A percentile compares a stretch with the other conserved stretches of the same genome.
phyloP scores from a whole-genome alignment of 2,329 filamentous ascomycete species.

The Cyphellophora europaea region DNA sequence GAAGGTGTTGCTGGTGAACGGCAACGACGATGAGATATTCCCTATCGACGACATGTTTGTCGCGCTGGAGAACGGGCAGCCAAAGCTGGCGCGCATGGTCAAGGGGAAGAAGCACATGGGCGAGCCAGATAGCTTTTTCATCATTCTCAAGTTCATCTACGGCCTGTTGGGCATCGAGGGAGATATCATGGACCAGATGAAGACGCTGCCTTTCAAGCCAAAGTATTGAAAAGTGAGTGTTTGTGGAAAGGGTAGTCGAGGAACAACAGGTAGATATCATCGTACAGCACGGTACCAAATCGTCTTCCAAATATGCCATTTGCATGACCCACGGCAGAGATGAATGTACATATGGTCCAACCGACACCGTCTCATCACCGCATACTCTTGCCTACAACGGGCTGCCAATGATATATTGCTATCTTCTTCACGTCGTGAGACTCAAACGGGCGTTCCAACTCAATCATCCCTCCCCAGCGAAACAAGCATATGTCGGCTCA shows the following conservation, averaged over 20 bases:
- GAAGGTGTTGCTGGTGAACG: conserved; percentile 47
- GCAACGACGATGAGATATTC: conserved; percentile 52
- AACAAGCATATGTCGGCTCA: too few species aligned
- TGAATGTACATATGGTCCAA: neutral
- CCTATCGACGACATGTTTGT: conserved; percentile 52
- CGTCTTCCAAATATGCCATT: neutral
- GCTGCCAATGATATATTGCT: too few species aligned
- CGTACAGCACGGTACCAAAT: conserved; percentile 1
- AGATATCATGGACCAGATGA: conserved; percentile 19
- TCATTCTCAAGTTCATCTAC: conserved; percentile 30
- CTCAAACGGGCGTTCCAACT: too few species aligned
- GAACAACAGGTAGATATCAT: neutral
- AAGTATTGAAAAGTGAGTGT: conserved; percentile 18
- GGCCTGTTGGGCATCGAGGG: conserved; percentile 17
- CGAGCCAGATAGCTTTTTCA: conserved; percentile 43
- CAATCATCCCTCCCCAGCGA: too few species aligned
- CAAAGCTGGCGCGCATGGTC: conserved; percentile 50
- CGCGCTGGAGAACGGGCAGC: conserved; percentile 41
- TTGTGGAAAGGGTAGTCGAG: neutral
- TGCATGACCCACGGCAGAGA: neutral
- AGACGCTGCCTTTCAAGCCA: conserved; percentile 15
- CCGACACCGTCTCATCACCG: neutral
- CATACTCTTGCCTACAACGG: too few species aligned
- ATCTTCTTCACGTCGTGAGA: too few species aligned
- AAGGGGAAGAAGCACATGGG: conserved; percentile 57